phyloP scores from a whole-genome alignment of 2,329 filamentous ascomycete species.

The Escovopsis sp. region DNA sequence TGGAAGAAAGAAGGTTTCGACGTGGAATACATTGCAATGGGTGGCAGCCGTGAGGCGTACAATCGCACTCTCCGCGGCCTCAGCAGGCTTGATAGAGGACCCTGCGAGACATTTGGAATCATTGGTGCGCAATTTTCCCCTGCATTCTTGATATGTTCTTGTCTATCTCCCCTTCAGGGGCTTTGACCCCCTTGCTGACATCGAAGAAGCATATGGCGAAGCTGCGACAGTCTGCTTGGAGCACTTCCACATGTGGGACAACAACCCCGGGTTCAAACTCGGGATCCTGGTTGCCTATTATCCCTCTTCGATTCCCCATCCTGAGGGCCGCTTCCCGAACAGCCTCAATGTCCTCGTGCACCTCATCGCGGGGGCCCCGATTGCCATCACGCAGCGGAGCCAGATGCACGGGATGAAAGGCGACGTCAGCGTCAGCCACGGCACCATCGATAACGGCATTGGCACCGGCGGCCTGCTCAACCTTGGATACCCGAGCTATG shows the following conservation, averaged over 20 bases:
- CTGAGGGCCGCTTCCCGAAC: slow-evolving; percentile 23
- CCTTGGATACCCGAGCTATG: slow-evolving; percentile 24
- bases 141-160: too few relatives aligned
- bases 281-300: slow-evolving; percentile 29
- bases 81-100: slow-evolving; percentile 17
- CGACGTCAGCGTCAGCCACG: slow-evolving; percentile 20
- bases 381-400: slow-evolving; percentile 24
- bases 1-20: slow-evolving; percentile 29
- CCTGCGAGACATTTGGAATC: slow-evolving; percentile 29
- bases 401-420: slow-evolving; percentile 31
- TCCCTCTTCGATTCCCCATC: slow-evolving; percentile 27
- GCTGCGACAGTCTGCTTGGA: slow-evolving; percentile 27
- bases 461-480: slow-evolving; percentile 22
- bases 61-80: slow-evolving; percentile 18
- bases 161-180: too few relatives aligned
- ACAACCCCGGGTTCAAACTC: slow-evolving; percentile 28
- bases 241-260: slow-evolving; percentile 28
- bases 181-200: too few relatives aligned
- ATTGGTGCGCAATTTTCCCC: slow-evolving; percentile 16
- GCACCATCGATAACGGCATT: slow-evolving; percentile 19
- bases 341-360: slow-evolving; percentile 25
- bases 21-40: slow-evolving; percentile 27
- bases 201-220: slow-evolving; percentile 23
- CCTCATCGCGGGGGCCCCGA: slow-evolving; percentile 21
- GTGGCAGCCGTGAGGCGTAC: slow-evolving; percentile 19